Percentiles rank a stretch among this genome's conserved stretches.
Conservation (phyloP, 495 filamentous ascomycete genomes). For the Tuber indicum region DNA sequence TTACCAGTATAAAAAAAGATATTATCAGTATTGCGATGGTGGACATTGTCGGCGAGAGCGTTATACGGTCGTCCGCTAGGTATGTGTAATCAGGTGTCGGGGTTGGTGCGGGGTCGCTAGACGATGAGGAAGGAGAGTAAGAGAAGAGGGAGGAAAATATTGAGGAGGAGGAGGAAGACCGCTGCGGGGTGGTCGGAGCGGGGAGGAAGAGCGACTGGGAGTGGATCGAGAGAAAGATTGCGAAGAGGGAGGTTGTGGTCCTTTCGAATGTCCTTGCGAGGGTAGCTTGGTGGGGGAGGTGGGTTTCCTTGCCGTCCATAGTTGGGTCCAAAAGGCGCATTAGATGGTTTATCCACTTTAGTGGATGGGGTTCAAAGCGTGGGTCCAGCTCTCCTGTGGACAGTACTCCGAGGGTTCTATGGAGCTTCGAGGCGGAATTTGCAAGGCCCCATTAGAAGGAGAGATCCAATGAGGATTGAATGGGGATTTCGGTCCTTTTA, state of each 20-base stretch:
- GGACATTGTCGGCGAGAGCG: slow-evolving; percentile 5
- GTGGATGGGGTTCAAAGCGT: background rate
- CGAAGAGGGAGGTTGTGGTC: slow-evolving; percentile 7
- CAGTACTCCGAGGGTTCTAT: background rate
- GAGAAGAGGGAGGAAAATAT: too few relatives aligned
- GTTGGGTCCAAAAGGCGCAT: background rate
- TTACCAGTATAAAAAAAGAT: slow-evolving; percentile 5
- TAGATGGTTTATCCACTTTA: slow-evolving; percentile 4
- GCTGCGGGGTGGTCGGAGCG: background rate
- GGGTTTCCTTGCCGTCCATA: background rate
- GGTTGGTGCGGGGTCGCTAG: background rate
- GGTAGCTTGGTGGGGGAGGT: background rate
- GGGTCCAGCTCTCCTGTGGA: background rate
- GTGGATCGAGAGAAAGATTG: slow-evolving; percentile 9
- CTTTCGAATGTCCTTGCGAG: background rate
- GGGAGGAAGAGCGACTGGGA: background rate
- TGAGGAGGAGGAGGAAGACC: background rate
- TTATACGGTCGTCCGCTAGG: slow-evolving; percentile 3
- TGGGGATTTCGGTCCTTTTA: background rate
- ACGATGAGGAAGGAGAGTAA: too few relatives aligned
- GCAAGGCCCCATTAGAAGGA: background rate
- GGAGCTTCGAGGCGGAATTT: background rate
- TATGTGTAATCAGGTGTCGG: background rate
- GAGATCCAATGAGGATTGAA: background rate
- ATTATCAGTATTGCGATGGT: slow-evolving; percentile 7